These are phyloP conservation scores for Kwoniella botswanensis DNA, from an alignment of 768 basidiomycete genomes.

Conservation along the genomic window DNA sequence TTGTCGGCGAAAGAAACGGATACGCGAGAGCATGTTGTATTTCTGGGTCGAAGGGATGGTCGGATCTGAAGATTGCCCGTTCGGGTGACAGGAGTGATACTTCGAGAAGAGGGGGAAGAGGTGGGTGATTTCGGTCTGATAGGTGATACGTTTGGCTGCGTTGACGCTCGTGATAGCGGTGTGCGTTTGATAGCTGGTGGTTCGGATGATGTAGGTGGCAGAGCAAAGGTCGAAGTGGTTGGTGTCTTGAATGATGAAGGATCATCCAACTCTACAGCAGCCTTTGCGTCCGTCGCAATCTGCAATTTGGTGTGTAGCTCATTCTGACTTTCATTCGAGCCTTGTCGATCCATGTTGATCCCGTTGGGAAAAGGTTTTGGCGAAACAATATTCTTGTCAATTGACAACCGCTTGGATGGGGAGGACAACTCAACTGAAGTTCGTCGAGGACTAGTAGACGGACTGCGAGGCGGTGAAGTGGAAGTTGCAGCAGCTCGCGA, in stretches of 20 bases:
- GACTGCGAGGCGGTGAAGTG: constrained; percentile 9
- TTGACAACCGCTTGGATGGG: not conserved
- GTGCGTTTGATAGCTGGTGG: constrained; percentile 9
- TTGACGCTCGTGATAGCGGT: constrained; percentile 18
- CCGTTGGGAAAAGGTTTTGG: not conserved
- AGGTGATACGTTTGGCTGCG: constrained; percentile 35
- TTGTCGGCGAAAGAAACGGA: constrained; percentile 24
- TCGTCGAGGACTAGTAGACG: constrained; percentile 11
- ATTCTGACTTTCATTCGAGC: constrained; percentile 19
- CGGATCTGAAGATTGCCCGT: constrained; percentile 20
- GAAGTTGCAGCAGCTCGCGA: constrained; percentile 10
- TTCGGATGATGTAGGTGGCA: constrained; percentile 16
- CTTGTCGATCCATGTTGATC: constrained; percentile 15
- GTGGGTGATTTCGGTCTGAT: constrained; percentile 36
- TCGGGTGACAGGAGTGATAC: constrained; percentile 19
- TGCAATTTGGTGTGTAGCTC: constrained; percentile 30
- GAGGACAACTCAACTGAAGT: not conserved
- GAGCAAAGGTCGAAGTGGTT: constrained; percentile 26
- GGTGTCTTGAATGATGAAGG: constrained; percentile 24
- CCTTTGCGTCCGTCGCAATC: constrained; percentile 4
- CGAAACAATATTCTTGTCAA: not conserved
- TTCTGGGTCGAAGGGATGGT: constrained; percentile 15
- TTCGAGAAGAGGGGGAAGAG: constrained; percentile 27
- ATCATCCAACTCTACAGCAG: constrained; percentile 2
- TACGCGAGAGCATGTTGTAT: constrained; percentile 17